Percentiles rank a stretch among this genome's conserved stretches.
Evolutionary conservation across 169 alveolate species (phyloP).

Genomic region (Cytauxzoon felis): DNA sequence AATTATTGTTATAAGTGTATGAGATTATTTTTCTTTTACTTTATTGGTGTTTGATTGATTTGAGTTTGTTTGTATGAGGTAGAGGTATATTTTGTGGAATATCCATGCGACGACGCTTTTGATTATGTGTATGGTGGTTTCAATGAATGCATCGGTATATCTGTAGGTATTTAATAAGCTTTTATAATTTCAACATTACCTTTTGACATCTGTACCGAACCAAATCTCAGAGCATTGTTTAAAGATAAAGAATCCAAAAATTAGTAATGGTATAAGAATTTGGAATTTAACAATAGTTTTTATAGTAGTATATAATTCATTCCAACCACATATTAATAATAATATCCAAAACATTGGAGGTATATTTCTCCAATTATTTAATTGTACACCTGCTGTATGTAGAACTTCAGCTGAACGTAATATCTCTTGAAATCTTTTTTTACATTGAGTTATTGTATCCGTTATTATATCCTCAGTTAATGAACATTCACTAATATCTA

Average conservation of each 20-base stretch:
- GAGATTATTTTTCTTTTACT: too few species aligned
- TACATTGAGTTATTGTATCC: conserved; percentile 37
- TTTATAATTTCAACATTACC: too few species aligned
- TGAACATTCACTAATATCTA: neutral
- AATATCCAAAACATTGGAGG: conserved; percentile 72
- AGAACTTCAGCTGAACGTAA: conserved; percentile 39
- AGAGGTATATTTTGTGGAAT: too few species aligned
- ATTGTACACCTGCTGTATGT: conserved; percentile 27
- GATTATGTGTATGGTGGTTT: neutral
- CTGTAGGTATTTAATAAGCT: too few species aligned
- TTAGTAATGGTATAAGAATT: conserved; percentile 60
- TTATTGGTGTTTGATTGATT: too few species aligned
- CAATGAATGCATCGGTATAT: neutral
- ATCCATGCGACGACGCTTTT: neutral
- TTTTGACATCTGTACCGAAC: conserved; percentile 49
- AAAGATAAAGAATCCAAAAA: conserved; percentile 37
- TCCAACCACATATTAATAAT: conserved; percentile 69
- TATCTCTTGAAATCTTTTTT: conserved; percentile 47
- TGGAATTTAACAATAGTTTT: conserved; percentile 62
- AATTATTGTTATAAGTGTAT: too few species aligned
- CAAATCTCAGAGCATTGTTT: conserved; percentile 39
- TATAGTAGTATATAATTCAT: conserved; percentile 57
- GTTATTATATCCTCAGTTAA: conserved; percentile 17
- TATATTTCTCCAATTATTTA: conserved; percentile 67
- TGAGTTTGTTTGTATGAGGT: too few species aligned